phyloP scores from a whole-genome alignment of 2,329 filamentous ascomycete species.

The Penicillium sp. region DNA sequence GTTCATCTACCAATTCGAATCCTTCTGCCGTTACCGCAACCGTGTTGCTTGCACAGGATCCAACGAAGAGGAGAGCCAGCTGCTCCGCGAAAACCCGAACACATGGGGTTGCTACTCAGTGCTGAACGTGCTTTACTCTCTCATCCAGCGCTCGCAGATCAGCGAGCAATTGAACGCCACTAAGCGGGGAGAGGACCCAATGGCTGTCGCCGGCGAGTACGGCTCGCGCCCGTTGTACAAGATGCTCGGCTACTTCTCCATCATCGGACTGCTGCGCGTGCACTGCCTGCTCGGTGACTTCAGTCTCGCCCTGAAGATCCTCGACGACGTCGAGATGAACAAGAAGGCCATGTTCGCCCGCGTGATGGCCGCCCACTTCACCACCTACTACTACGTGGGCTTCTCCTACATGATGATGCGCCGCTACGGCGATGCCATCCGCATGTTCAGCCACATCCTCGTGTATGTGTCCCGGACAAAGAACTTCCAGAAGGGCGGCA shows the following conservation, averaged over 20 bases:
- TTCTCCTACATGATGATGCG: constrained; percentile 99
- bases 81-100: constrained; percentile 94
- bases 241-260: constrained; percentile 99
- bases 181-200: constrained; percentile 88
- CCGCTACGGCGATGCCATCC: constrained; percentile 97
- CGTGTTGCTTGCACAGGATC: constrained; percentile 75
- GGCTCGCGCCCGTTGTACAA: constrained; percentile 91
- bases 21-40: constrained; percentile 95
- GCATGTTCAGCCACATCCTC: constrained; percentile 99
- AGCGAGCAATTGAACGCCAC: constrained; percentile 93
- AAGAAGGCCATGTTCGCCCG: constrained; percentile 99
- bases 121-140: constrained; percentile 97
- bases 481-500: constrained; percentile 98
- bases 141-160: constrained; percentile 98
- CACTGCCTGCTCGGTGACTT: constrained; percentile 97
- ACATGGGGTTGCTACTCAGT: constrained; percentile 99
- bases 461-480: constrained; percentile 98
- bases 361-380: constrained; percentile 99
- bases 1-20: constrained; percentile 99
- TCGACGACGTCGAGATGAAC: constrained; percentile 99
- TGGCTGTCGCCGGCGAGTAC: constrained; percentile 88
- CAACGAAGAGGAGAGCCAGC: constrained; percentile 87
- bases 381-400: constrained; percentile 99
- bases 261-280: constrained; percentile 92
- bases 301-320: constrained; percentile 94